phyloP scores from a whole-genome alignment of 208 protist species.

The Naegleria lovaniensis region DNA sequence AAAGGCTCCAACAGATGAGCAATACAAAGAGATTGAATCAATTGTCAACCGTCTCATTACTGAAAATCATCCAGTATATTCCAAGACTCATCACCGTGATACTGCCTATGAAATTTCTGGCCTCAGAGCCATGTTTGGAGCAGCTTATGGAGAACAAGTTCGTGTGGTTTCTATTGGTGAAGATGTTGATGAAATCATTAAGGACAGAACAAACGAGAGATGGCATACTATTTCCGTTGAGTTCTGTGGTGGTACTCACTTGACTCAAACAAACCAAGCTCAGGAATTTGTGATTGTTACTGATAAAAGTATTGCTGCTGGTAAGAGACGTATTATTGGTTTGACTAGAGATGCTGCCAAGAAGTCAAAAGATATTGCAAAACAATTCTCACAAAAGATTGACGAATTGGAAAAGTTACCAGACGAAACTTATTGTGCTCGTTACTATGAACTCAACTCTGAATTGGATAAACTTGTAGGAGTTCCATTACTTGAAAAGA shows the following conservation, averaged over 20 bases:
- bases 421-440: neutral
- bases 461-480: neutral
- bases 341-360: conserved; percentile 43
- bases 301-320: conserved; percentile 75
- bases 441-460: neutral
- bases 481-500: neutral
- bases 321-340: conserved; percentile 54
- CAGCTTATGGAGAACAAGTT: conserved; percentile 97
- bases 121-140: conserved; percentile 87
- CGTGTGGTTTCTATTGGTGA: conserved; percentile 91
- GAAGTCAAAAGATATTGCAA: neutral
- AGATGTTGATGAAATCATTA: conserved; percentile 73
- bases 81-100: neutral
- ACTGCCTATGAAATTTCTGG: conserved; percentile 51
- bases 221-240: conserved; percentile 84
- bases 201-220: conserved; percentile 63
- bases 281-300: conserved; percentile 78
- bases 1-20: conserved; percentile 51
- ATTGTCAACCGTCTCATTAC: conserved; percentile 3
- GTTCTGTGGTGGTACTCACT: conserved; percentile 95
- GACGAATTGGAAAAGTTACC: neutral
- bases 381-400: neutral
- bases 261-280: conserved; percentile 70
- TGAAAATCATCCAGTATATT: neutral
- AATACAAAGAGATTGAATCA: conserved; percentile 15